phyloP scores from a whole-genome alignment of 768 basidiomycete genomes.

The Russula sp. region DNA sequence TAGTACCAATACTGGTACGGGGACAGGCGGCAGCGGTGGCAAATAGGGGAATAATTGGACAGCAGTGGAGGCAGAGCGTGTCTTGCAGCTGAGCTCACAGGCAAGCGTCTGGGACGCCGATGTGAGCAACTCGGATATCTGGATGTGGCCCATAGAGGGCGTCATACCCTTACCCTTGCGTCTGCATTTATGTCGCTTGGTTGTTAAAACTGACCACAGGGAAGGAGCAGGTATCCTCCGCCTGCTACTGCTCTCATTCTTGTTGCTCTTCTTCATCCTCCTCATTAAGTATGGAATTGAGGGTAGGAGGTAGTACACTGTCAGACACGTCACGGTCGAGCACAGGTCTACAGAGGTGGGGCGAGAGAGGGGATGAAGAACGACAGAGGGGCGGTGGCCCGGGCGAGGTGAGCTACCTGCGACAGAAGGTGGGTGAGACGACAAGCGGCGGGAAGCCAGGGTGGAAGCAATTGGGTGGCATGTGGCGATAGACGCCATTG shows the following conservation, averaged over 20 bases:
- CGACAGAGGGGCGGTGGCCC: slow-evolving; percentile 50
- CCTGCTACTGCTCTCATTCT: neutral
- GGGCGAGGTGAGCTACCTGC: slow-evolving; percentile 32
- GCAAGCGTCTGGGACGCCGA: too few species aligned
- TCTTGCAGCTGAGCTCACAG: too few species aligned
- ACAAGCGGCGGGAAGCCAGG: slow-evolving; percentile 69
- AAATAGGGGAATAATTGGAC: slow-evolving; percentile 23
- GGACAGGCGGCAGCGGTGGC: slow-evolving; percentile 37
- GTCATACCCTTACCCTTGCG: too few species aligned
- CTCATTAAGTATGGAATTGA: slow-evolving; percentile 27
- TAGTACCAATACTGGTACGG: slow-evolving; percentile 28
- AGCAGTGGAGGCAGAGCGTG: slow-evolving; percentile 29
- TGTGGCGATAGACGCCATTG: too few species aligned
- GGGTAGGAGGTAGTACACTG: slow-evolving; percentile 11
- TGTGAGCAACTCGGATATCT: too few species aligned
- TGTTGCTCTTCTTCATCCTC: slow-evolving; percentile 33
- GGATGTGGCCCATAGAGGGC: too few species aligned
- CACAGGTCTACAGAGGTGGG: too few species aligned
- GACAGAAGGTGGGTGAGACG: slow-evolving; percentile 38
- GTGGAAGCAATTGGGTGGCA: slow-evolving; percentile 57
- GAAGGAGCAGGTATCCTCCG: slow-evolving; percentile 5
- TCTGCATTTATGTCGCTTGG: too few species aligned
- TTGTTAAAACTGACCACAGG: neutral
- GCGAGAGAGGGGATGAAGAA: slow-evolving; percentile 26
- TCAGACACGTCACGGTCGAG: slow-evolving; percentile 29